Percentiles rank a stretch among this genome's conserved stretches.
Evolutionary conservation across 768 basidiomycete species (phyloP).

Genomic region (Tubosaeta sp.): DNA sequence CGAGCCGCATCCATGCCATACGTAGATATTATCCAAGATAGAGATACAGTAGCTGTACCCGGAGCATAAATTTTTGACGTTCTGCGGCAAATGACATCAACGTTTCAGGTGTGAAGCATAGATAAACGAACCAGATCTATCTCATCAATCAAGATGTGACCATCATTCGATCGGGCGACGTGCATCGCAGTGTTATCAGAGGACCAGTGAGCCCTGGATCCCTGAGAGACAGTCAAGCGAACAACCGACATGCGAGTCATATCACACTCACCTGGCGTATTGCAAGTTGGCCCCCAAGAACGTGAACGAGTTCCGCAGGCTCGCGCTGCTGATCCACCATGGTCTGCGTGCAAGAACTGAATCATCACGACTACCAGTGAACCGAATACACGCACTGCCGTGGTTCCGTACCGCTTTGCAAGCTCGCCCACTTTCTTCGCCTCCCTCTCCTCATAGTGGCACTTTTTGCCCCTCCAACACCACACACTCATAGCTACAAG

Average conservation of each 20-base stretch:
- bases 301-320: conserved; percentile 54
- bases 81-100: conserved; percentile 33
- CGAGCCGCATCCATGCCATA: conserved; percentile 81
- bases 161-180: conserved; percentile 49
- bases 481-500: conserved; percentile 69
- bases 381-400: conserved; percentile 41
- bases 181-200: conserved; percentile 83
- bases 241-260: neutral
- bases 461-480: conserved; percentile 68
- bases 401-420: conserved; percentile 68
- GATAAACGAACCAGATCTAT: conserved; percentile 53
- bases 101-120: neutral
- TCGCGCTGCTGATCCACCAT: conserved; percentile 59
- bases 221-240: conserved; percentile 38
- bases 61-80: conserved; percentile 68
- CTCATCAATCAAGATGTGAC: conserved; percentile 63
- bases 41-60: conserved; percentile 81
- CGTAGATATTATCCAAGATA: conserved; percentile 64
- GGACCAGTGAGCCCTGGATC: conserved; percentile 69
- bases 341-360: conserved; percentile 18
- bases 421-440: conserved; percentile 66
- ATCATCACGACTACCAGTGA: neutral
- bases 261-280: conserved; percentile 57
- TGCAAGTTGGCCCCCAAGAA: conserved; percentile 68
- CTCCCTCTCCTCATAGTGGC: conserved; percentile 53